phyloP scores from a whole-genome alignment of 768 basidiomycete species.

The Rhodocollybia butyracea region DNA sequence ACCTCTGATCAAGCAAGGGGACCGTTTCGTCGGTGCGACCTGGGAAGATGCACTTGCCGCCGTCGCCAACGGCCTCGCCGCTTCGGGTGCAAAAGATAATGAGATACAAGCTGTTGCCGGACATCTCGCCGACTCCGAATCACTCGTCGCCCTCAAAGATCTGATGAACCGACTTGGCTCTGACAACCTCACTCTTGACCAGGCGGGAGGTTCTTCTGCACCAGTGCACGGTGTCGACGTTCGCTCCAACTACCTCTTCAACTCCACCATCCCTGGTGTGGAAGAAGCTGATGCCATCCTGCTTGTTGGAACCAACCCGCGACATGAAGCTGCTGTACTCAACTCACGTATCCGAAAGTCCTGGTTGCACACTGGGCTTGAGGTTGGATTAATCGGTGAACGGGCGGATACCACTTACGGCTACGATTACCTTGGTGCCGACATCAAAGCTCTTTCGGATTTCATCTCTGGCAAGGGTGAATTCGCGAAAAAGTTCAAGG shows the following conservation, averaged over 20 bases:
- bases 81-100: constrained; percentile 81
- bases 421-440: constrained; percentile 85
- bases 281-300: constrained; percentile 92
- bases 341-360: constrained; percentile 96
- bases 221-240: constrained; percentile 85
- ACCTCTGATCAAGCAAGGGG: constrained; percentile 87
- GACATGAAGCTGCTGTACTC: constrained; percentile 95
- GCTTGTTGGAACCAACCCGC: constrained; percentile 92
- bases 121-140: constrained; percentile 89
- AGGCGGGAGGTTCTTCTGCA: constrained; percentile 57
- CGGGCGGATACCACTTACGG: constrained; percentile 89
- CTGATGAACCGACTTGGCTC: constrained; percentile 90
- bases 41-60: constrained; percentile 89
- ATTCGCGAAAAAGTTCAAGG: constrained; percentile 85
- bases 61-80: constrained; percentile 72
- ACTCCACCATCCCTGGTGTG: constrained; percentile 84
- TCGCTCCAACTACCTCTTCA: constrained; percentile 96
- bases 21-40: constrained; percentile 83
- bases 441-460: constrained; percentile 69
- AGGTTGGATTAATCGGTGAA: constrained; percentile 89
- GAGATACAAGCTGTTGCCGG: constrained; percentile 97
- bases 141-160: constrained; percentile 92
- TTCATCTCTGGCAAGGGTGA: constrained; percentile 75
- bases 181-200: constrained; percentile 87
- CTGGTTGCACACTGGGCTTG: constrained; percentile 84